phyloP scores from a whole-genome alignment of 148 eudicot species.

The Fagopyrum esculentum region DNA sequence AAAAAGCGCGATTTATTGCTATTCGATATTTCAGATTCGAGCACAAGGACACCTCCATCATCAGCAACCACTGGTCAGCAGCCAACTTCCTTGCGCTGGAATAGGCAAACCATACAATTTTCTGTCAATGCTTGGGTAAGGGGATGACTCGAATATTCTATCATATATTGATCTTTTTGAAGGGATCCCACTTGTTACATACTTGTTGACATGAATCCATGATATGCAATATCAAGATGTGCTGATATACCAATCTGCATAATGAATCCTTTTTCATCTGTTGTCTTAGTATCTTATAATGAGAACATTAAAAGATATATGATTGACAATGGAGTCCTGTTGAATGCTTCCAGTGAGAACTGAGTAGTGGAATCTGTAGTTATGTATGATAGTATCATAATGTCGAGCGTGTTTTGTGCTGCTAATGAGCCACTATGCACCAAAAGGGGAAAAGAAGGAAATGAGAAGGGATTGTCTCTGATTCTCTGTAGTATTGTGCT shows the following conservation, averaged over 20 bases:
- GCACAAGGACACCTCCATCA: constrained; percentile 58
- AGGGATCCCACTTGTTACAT: background rate
- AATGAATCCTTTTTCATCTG: background rate
- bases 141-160: constrained; percentile 1
- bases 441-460: background rate
- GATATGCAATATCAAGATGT: background rate
- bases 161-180: background rate
- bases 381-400: background rate
- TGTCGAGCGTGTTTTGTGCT: background rate
- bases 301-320: background rate
- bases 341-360: background rate
- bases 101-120: constrained; percentile 72
- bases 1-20: background rate
- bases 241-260: background rate
- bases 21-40: constrained; percentile 38
- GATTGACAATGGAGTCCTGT: background rate
- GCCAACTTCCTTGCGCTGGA: constrained; percentile 78
- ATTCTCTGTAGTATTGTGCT: background rate
- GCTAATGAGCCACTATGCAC: background rate
- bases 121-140: constrained; percentile 95
- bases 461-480: background rate
- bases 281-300: background rate
- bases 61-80: constrained; percentile 41
- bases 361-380: background rate
- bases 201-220: background rate